Evolutionary conservation across 2,329 filamentous ascomycete species (phyloP).

Genomic region (Arthrobotrys sphaeroides): DNA sequence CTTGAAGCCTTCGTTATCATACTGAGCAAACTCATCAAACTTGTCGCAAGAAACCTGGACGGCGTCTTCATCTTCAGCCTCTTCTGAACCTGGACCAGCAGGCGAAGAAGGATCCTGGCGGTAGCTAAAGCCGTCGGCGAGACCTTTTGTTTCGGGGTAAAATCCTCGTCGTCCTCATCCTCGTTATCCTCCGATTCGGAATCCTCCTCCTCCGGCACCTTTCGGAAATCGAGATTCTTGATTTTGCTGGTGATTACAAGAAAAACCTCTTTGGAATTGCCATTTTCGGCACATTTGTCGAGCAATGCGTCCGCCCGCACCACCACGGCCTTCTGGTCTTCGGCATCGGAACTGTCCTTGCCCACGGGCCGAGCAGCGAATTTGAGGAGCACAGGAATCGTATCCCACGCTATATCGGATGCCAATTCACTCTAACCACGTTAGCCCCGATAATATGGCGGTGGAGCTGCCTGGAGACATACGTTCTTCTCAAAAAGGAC

Average conservation of each 20-base stretch:
- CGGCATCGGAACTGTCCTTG: slow-evolving; percentile 30
- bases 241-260: slow-evolving; percentile 41
- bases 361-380: slow-evolving; percentile 39
- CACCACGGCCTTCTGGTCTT: slow-evolving; percentile 47
- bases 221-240: slow-evolving; percentile 43
- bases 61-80: slow-evolving; percentile 42
- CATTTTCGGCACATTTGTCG: slow-evolving; percentile 25
- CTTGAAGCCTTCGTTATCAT: slow-evolving; percentile 49
- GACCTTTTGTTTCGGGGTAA: slow-evolving; percentile 20
- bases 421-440: slow-evolving; percentile 54
- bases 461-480: slow-evolving; percentile 12
- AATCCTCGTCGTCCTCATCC: slow-evolving; percentile 25
- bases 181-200: slow-evolving; percentile 30
- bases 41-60: slow-evolving; percentile 46
- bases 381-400: slow-evolving; percentile 47
- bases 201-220: slow-evolving; percentile 32
- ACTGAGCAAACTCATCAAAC: slow-evolving; percentile 46
- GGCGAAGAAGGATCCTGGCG: slow-evolving; percentile 38
- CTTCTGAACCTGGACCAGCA: slow-evolving; percentile 45
- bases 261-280: slow-evolving; percentile 51
- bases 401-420: slow-evolving; percentile 51
- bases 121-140: slow-evolving; percentile 38
- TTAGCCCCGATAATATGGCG: slow-evolving; percentile 3
- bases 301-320: slow-evolving; percentile 37
- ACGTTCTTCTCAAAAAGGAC: slow-evolving; percentile 48